Percentiles rank a stretch among this genome's conserved stretches.
Evolutionary conservation across 805 yeast genomes (phyloP).

Genomic region (Blastobotrys chiropterorum): DNA sequence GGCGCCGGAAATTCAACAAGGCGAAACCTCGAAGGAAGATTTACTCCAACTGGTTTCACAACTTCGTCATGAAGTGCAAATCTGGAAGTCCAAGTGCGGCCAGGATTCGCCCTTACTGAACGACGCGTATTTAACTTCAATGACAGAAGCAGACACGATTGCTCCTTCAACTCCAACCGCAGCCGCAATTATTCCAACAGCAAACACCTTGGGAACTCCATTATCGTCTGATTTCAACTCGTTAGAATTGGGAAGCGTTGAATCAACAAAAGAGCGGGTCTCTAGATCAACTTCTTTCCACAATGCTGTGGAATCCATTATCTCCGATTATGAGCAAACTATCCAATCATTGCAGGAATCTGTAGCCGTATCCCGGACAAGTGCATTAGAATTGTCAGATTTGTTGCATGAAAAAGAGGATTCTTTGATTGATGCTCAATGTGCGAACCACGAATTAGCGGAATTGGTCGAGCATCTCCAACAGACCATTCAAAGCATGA

Average conservation of each 20-base stretch:
- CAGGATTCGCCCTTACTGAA: no score
- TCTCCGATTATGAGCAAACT: conserved; percentile 18
- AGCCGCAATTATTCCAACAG: not conserved
- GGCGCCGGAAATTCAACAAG: conserved; percentile 21
- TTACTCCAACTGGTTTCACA: conserved; percentile 13
- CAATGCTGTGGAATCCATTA: conserved; percentile 14
- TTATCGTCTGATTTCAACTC: not conserved
- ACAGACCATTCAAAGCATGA: not conserved
- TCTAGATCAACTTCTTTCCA: conserved; percentile 15
- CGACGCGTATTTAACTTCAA: no score
- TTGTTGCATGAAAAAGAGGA: not conserved
- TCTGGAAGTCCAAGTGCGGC: not conserved
- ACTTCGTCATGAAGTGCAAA: conserved; percentile 14
- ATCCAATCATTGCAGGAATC: conserved; percentile 14
- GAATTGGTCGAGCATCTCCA: conserved; percentile 1
- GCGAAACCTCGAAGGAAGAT: conserved; percentile 15
- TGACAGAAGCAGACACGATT: no score
- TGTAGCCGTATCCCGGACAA: conserved; percentile 7
- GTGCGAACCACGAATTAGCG: conserved; percentile 5
- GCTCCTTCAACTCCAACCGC: conserved; percentile 3
- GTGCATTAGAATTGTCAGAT: conserved; percentile 5
- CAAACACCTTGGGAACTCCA: not conserved
- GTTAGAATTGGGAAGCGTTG: not conserved
- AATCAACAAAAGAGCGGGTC: conserved; percentile 10
- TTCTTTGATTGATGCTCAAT: conserved; percentile 2